Conservation (phyloP, 2,329 filamentous ascomycete species). For the Passalora sequoiae region DNA sequence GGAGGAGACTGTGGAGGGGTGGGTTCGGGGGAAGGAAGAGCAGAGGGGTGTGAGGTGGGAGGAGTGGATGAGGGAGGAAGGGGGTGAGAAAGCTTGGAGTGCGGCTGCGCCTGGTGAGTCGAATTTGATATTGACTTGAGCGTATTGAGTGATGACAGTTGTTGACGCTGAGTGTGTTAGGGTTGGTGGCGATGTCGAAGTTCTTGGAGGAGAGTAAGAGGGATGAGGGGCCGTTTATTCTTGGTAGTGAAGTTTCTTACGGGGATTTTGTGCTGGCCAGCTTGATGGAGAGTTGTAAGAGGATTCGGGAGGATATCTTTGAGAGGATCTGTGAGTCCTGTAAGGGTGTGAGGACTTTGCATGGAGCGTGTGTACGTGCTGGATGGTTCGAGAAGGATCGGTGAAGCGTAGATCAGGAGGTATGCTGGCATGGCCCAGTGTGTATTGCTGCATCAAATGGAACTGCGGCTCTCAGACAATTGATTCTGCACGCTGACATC, state of each 20-base stretch:
- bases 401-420: too few relatives aligned
- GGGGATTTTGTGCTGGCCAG: conserved; percentile 24
- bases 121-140: too few relatives aligned
- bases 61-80: conserved; percentile 27
- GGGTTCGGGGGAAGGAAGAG: conserved; percentile 13
- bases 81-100: conserved; percentile 25
- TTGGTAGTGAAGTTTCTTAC: conserved; percentile 24
- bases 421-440: too few relatives aligned
- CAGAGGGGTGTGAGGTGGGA: conserved; percentile 21
- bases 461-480: too few relatives aligned
- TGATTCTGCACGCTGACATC: background rate
- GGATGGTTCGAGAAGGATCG: conserved; percentile 20
- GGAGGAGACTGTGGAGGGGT: conserved; percentile 27
- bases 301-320: conserved; percentile 20
- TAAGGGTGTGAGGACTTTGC: conserved; percentile 12
- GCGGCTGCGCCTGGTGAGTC: too few relatives aligned
- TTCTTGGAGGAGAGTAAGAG: conserved; percentile 20
- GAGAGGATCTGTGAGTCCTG: conserved; percentile 8
- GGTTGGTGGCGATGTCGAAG: conserved; percentile 11
- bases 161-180: conserved; percentile 4
- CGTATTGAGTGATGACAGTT: too few relatives aligned
- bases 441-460: too few relatives aligned
- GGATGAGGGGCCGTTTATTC: conserved; percentile 25
- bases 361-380: conserved; percentile 20
- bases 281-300: conserved; percentile 18